phyloP scores from a whole-genome alignment of 164 flowering plant genomes.

The Aristolochia californica region DNA sequence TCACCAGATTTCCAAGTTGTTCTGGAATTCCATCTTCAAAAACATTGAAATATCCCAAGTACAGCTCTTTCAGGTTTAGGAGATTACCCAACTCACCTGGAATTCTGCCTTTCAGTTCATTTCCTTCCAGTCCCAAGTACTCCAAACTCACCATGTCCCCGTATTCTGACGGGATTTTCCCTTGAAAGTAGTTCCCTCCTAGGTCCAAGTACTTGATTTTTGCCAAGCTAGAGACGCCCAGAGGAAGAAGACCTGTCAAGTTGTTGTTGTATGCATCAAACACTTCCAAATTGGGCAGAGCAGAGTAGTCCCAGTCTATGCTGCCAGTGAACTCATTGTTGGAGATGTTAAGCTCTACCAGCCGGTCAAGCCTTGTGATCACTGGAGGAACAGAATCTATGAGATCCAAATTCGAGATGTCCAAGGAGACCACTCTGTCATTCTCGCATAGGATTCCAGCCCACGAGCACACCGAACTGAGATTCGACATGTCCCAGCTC shows the following conservation, averaged over 20 bases:
- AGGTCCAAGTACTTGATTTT: conserved; percentile 58
- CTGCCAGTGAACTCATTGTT: conserved; percentile 60
- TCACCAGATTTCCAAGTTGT: conserved; percentile 59
- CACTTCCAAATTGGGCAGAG: conserved; percentile 43
- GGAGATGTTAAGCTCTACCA: conserved; percentile 59
- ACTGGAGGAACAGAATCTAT: conserved; percentile 44
- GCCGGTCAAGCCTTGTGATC: conserved; percentile 38
- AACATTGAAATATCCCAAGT: conserved; percentile 61
- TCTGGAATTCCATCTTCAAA: conserved; percentile 81
- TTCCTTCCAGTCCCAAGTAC: conserved; percentile 61
- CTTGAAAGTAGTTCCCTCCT: conserved; percentile 79
- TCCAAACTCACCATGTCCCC: conserved; percentile 42
- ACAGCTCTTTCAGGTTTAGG: conserved; percentile 49
- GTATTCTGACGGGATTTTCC: conserved; percentile 58
- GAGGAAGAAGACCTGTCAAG: conserved; percentile 53
- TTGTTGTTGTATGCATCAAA: conserved; percentile 83
- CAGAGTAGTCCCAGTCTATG: conserved; percentile 69
- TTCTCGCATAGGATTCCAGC: conserved; percentile 46
- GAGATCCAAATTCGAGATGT: conserved; percentile 54
- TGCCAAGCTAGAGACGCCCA: conserved; percentile 30
- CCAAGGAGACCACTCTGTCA: conserved; percentile 45
- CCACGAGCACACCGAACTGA: conserved; percentile 69
- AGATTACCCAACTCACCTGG: conserved; percentile 83
- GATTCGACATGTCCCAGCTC: conserved; percentile 46
- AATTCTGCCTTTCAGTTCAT: conserved; percentile 60